Evolutionary conservation across 1,284 basidiomycete genomes (phyloP), one percentile per base, ranked within the genome.

Genomic region (Anthracocystis walkeri): DNA sequence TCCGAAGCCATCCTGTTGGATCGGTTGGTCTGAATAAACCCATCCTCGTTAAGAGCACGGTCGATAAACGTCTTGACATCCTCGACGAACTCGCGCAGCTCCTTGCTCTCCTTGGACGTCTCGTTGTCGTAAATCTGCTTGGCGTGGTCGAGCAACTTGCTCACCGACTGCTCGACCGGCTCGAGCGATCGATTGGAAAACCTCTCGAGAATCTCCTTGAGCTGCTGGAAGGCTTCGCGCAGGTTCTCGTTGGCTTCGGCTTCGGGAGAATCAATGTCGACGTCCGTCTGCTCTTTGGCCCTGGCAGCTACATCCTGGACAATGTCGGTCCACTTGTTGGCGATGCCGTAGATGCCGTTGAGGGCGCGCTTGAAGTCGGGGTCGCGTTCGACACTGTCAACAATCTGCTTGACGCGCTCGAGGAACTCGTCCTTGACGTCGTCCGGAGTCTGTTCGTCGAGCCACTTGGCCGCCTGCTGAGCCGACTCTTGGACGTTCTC

Each of bases 301-400:
- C 86, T 85, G 12, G 84, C 82, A 25, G 84, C 75, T n/a, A 87
- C 85, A 23, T 85, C 84, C 61, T 85, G 80, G 4, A 85, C 86
- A 75, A 86, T 86, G 62, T 81, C 68, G 35, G 82, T 82, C 83
- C 87, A 88, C 82, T 87, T 87, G 81, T 87, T 87, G 77, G 85
- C 80, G 38, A 88, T 80, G 57, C 66, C 57, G 51, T 86, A 80
- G 44, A 88, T 83, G 29, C 86, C 85, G 56, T 85, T 82, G 79
- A 87, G 75, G 1, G 86, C 79, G 51, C 85, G 72, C 55, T 84
- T 78, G 81, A 87, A 88, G 54, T 87, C 82, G 38, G 85, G 83
- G 65, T 86, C 84, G 53, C 77, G 53, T 73, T 83, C 75, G 27
- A 81, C 73, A 45, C 75, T 74, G 65, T 76, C 64, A 45, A 82